A percentile compares a stretch with the other conserved stretches of the same genome.
phyloP scores from a whole-genome alignment of 495 filamentous ascomycete genomes.

The Penicillium cataractarum region DNA sequence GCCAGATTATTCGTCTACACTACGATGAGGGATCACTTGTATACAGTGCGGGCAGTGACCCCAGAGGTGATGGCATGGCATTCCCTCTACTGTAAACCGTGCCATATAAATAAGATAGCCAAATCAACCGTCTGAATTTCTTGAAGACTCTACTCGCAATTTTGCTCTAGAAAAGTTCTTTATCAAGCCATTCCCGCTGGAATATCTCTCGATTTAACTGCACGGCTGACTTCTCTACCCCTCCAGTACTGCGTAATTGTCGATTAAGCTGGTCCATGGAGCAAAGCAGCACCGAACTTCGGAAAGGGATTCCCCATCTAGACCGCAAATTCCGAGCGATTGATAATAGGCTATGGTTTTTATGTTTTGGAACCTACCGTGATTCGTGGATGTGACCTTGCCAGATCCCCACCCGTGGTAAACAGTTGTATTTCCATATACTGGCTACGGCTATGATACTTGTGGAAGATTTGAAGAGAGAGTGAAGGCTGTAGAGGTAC shows the following conservation, averaged over 20 bases:
- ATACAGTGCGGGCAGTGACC: slow-evolving; percentile 86
- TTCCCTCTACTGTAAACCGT: slow-evolving; percentile 51
- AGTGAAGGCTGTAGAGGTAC: no score
- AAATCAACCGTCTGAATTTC: no score
- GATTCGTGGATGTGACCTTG: not conserved
- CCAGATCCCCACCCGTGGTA: not conserved
- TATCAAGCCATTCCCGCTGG: no score
- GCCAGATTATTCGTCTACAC: slow-evolving; percentile 85
- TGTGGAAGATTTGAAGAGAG: not conserved
- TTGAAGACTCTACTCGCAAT: no score
- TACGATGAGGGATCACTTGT: slow-evolving; percentile 68
- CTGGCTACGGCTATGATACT: not conserved
- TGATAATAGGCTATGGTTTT: not conserved
- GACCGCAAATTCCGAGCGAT: slow-evolving; percentile 3
- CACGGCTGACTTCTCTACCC: no score
- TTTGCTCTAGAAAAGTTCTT: no score
- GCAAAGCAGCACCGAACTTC: not conserved
- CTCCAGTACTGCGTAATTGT: no score
- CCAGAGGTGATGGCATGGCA: slow-evolving; percentile 83
- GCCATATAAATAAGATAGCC: not conserved
- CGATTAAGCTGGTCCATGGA: not conserved
- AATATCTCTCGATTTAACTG: no score
- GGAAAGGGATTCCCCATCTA: not conserved
- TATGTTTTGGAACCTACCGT: not conserved
- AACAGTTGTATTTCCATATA: not conserved